A percentile compares a stretch with the other conserved stretches of the same genome.
Conservation (phyloP, 129 eudicot genomes). For the Flaveria linearis region DNA sequence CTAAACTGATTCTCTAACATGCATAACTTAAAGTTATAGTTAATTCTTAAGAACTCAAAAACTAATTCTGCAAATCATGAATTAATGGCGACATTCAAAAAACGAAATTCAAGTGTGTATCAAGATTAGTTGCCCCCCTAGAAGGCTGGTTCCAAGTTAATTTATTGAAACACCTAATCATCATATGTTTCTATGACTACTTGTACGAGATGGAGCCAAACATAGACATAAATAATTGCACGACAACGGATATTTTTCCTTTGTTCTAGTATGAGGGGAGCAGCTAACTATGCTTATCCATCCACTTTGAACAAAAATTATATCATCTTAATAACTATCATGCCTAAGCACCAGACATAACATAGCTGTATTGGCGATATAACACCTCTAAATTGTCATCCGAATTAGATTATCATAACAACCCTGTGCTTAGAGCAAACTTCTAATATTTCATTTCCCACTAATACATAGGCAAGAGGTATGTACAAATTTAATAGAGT, state of each 20-base stretch:
- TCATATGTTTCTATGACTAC: too few species aligned
- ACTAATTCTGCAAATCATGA: not conserved
- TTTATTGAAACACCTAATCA: conserved; percentile 6
- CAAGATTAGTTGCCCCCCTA: not conserved
- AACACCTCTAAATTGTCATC: not conserved
- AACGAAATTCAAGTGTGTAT: not conserved
- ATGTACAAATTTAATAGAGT: conserved; percentile 1
- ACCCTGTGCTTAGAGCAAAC: not conserved
- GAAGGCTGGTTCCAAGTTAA: conserved; percentile 8
- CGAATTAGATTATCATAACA: not conserved
- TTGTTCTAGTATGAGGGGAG: too few species aligned
- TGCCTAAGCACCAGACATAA: not conserved
- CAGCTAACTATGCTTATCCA: too few species aligned
- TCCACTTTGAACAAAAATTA: conserved; percentile 10
- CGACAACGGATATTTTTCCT: too few species aligned
- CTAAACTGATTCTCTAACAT: too few species aligned
- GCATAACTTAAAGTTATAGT: not conserved
- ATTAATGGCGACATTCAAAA: not conserved
- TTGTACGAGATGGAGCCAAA: too few species aligned
- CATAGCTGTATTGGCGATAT: not conserved
- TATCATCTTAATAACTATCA: not conserved
- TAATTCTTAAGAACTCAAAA: too few species aligned
- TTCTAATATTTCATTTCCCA: not conserved
- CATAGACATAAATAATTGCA: too few species aligned
- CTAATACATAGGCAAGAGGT: conserved; percentile 19